phyloP scores from a whole-genome alignment of 2,329 filamentous ascomycete genomes.

The Drechslerella coelobrocha region DNA sequence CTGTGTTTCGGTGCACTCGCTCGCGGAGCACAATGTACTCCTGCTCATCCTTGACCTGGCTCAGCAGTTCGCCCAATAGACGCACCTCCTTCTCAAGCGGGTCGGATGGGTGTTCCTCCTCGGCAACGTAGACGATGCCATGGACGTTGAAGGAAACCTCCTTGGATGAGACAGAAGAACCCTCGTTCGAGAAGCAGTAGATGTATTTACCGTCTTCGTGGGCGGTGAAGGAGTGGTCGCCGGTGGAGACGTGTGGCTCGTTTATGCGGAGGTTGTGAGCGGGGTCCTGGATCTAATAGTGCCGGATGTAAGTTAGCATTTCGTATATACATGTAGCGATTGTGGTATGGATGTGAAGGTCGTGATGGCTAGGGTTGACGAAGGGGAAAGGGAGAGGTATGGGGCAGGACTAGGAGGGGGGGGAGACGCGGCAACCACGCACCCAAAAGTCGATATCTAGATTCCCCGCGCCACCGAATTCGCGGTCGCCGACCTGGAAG shows the following conservation, averaged over 20 bases:
- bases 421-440: conserved; percentile 59
- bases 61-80: conserved; percentile 80
- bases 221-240: conserved; percentile 91
- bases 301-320: conserved; percentile 9
- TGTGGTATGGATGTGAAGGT: not conserved
- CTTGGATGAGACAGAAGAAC: conserved; percentile 94
- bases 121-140: conserved; percentile 95
- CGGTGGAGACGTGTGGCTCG: conserved; percentile 81
- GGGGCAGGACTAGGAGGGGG: not conserved
- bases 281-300: conserved; percentile 76
- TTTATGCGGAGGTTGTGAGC: conserved; percentile 76
- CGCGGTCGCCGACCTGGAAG: conserved; percentile 95
- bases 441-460: conserved; percentile 99
- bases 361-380: not conserved
- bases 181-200: conserved; percentile 99
- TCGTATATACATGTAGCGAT: not conserved
- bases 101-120: conserved; percentile 81
- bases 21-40: conserved; percentile 95
- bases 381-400: not conserved
- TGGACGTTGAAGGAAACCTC: conserved; percentile 99
- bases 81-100: conserved; percentile 91
- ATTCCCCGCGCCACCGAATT: conserved; percentile 93
- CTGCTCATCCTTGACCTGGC: conserved; percentile 97
- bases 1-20: conserved; percentile 95
- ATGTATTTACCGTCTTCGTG: conserved; percentile 83